phyloP scores from a whole-genome alignment of 169 alveolate species.

The Eimeria maxima region DNA sequence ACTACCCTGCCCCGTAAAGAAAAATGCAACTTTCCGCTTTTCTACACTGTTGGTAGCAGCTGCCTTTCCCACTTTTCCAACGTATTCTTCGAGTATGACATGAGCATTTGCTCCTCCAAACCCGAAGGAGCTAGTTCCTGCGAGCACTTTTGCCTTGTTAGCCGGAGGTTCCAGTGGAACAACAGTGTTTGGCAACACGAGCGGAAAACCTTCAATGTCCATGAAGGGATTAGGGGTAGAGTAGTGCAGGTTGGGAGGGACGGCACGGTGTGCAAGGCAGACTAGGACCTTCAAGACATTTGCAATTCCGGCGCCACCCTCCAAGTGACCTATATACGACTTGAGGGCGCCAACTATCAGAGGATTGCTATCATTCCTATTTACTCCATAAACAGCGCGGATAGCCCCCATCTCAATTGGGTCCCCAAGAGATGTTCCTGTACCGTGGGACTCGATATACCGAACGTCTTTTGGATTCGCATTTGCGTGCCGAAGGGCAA shows the following conservation, averaged over 20 bases:
- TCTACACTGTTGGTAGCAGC: conserved; percentile 4
- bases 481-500: conserved; percentile 78
- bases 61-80: not conserved
- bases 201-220: not conserved
- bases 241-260: not conserved
- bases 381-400: conserved; percentile 82
- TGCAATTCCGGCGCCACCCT: conserved; percentile 81
- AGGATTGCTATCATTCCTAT: conserved; percentile 35
- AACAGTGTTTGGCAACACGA: conserved; percentile 72
- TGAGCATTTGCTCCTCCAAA: conserved; percentile 89
- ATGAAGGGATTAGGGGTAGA: not conserved
- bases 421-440: conserved; percentile 89
- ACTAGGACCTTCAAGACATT: conserved; percentile 71
- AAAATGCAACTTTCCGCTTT: conserved; percentile 69
- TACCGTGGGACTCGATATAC: conserved; percentile 87
- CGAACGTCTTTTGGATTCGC: conserved; percentile 41
- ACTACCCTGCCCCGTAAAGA: conserved; percentile 87
- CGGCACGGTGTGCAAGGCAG: not conserved
- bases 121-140: conserved; percentile 84
- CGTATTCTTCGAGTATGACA: conserved; percentile 50
- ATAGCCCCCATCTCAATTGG: conserved; percentile 87
- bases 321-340: not conserved
- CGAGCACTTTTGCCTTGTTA: not conserved
- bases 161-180: conserved; percentile 13
- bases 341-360: conserved; percentile 84